Percentiles rank a stretch among this genome's conserved stretches.
Conservation (phyloP, 2,329 filamentous ascomycete genomes). For the Fusarium nisikadoi region DNA sequence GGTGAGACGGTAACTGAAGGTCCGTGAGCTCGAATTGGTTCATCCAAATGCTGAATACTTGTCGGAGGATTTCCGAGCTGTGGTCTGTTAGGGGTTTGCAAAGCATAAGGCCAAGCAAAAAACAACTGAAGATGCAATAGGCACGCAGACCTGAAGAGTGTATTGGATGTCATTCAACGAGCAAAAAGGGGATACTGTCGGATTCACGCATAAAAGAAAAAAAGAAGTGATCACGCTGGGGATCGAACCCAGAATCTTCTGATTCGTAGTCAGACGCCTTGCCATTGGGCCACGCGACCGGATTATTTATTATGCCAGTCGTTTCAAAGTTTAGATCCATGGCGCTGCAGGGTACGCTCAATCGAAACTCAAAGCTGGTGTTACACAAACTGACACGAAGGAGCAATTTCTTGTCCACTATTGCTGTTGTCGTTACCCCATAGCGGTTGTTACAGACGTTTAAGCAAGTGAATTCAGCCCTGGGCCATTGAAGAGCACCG, state of each 20-base stretch:
- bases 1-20: neutral
- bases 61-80: neutral
- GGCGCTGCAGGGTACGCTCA: neutral
- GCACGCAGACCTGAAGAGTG: too few species aligned
- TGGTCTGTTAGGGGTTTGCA: neutral
- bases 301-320: neutral
- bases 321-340: fast-evolving
- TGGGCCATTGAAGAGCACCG: neutral
- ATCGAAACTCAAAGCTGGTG: neutral
- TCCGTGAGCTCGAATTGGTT: neutral
- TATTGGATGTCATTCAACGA: fast-evolving
- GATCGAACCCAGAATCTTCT: conserved; percentile 38
- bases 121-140: too few species aligned
- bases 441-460: neutral
- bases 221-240: conserved; percentile 18
- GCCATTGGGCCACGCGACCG: conserved; percentile 34
- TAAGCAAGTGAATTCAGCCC: neutral
- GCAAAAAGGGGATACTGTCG: neutral
- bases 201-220: neutral
- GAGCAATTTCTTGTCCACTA: neutral
- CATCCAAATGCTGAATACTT: conserved; percentile 25
- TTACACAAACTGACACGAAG: neutral
- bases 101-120: too few species aligned
- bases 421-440: neutral
- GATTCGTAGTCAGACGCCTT: conserved; percentile 38